Conservation (phyloP, 148 eudicot species). For the Vaccinium darrowii region DNA sequence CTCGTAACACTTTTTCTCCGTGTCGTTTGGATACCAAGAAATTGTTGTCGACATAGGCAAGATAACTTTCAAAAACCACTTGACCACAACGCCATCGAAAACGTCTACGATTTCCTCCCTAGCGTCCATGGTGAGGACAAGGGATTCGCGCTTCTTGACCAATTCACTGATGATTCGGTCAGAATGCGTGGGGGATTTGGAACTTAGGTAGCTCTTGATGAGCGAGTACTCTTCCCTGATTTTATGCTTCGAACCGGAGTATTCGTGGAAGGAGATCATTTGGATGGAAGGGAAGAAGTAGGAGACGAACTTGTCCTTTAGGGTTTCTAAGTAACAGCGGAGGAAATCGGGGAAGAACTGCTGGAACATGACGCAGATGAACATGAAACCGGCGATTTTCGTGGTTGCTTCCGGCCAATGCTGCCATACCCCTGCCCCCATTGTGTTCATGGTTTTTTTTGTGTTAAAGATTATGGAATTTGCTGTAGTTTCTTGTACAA, state of each 20-base stretch:
- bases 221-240: background rate
- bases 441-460: background rate
- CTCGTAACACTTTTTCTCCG: background rate
- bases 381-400: background rate
- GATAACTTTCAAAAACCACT: background rate
- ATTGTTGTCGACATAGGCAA: background rate
- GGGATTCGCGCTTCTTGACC: constrained; percentile 18
- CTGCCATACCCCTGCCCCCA: background rate
- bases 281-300: background rate
- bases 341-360: background rate
- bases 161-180: constrained; percentile 28
- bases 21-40: background rate
- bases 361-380: background rate
- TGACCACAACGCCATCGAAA: too few species aligned
- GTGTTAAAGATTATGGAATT: too few species aligned
- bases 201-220: background rate
- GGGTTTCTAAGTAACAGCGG: background rate
- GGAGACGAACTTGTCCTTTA: background rate
- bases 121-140: constrained; percentile 30
- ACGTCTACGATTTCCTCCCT: too few species aligned
- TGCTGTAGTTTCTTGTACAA: too few species aligned
- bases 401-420: background rate
- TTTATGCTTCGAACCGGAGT: background rate
- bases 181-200: background rate
- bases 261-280: background rate